Percentiles rank a stretch among this genome's conserved stretches.
phyloP scores from a whole-genome alignment of 2,329 filamentous ascomycete genomes.

The Aspergillus sp. region DNA sequence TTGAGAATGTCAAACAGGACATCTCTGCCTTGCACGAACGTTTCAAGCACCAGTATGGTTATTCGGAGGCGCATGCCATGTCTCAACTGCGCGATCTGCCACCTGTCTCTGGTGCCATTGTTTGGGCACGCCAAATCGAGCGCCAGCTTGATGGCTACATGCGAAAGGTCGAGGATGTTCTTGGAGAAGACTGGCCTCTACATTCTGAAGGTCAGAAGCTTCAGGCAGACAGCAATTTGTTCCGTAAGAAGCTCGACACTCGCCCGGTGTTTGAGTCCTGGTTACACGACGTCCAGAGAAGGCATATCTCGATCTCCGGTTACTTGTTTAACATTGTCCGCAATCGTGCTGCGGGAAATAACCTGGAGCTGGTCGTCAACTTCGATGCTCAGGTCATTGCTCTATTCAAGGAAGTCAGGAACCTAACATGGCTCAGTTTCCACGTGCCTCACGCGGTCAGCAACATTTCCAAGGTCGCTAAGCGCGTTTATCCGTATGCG shows the following conservation, averaged over 20 bases:
- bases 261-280: conserved; percentile 91
- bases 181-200: conserved; percentile 88
- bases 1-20: conserved; percentile 95
- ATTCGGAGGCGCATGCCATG: conserved; percentile 97
- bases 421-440: conserved; percentile 90
- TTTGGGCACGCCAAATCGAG: conserved; percentile 96
- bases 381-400: conserved; percentile 97
- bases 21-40: conserved; percentile 89
- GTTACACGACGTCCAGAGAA: conserved; percentile 79
- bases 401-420: conserved; percentile 96
- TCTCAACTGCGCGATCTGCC: conserved; percentile 91
- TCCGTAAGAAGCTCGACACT: conserved; percentile 93
- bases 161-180: conserved; percentile 97
- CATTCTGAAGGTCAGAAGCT: conserved; percentile 94
- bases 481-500: conserved; percentile 93
- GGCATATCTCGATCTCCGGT: conserved; percentile 85
- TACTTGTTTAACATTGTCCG: conserved; percentile 83
- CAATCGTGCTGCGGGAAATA: conserved; percentile 82
- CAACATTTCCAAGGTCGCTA: conserved; percentile 97
- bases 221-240: conserved; percentile 81
- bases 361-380: conserved; percentile 82
- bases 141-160: conserved; percentile 92
- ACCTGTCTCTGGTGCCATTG: conserved; percentile 91
- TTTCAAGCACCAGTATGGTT: conserved; percentile 97
- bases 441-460: conserved; percentile 89